These are phyloP conservation scores for Misopates orontium DNA, from an alignment of 257 asterid species.

Conservation along the genomic window DNA sequence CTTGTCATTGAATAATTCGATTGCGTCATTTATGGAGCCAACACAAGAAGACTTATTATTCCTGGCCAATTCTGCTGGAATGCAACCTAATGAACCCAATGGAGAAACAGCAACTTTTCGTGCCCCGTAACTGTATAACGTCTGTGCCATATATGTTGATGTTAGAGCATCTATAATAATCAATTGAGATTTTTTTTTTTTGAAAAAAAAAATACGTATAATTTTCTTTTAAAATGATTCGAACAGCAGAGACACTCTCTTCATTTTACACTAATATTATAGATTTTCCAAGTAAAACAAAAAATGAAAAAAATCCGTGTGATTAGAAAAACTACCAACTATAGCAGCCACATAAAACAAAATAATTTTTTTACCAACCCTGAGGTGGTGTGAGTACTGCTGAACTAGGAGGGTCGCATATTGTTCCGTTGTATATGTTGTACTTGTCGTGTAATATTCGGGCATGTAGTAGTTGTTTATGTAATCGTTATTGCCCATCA, in stretches of 20 bases:
- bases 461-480: conserved; percentile 48
- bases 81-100: conserved; percentile 40
- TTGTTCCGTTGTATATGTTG: conserved; percentile 23
- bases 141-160: conserved; percentile 27
- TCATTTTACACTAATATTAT: no score
- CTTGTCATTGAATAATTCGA: conserved; percentile 30
- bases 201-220: no score
- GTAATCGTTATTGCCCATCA: conserved; percentile 55
- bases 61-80: conserved; percentile 25
- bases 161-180: not conserved
- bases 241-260: no score
- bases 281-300: no score
- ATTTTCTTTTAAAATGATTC: no score
- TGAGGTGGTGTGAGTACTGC: conserved; percentile 37
- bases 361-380: conserved; percentile 21
- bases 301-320: no score
- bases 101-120: conserved; percentile 38
- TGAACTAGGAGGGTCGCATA: conserved; percentile 36
- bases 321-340: no score
- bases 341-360: no score
- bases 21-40: conserved; percentile 32
- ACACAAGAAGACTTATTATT: conserved; percentile 17
- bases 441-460: conserved; percentile 28
- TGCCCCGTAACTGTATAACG: conserved; percentile 44
- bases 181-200: no score